Base-by-base conservation (phyloP, 495 filamentous ascomycete genomes). In the Rostrohypoxylon terebratum region DNA sequence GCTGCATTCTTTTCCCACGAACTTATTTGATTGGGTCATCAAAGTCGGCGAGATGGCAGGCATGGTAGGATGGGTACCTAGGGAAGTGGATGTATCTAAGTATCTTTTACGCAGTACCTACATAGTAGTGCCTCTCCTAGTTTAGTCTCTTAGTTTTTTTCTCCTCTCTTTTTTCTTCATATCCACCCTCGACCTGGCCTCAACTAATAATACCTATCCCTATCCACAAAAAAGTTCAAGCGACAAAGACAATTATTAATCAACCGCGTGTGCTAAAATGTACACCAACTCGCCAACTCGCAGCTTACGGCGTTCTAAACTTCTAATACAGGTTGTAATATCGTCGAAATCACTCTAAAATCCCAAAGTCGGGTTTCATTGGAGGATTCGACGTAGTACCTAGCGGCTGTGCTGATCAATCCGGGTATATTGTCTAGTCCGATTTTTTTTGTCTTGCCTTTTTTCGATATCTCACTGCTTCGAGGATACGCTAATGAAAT, bases 1-100 rank as follows among this genome's bases (percentile, higher is more conserved):
- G 42, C 20, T 28, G 47, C 63, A 36, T 47, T 44, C 59, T 47
- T 61, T 60, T 11, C 3, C 34, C 20, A 38, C 48, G 18, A 53
- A 48, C 16, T 23, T 44, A 18, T 51, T 9, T 62, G 3, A 77
- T 75, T 77, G 72, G 72, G 16, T 61, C 16, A n/a, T 23, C 11
- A 21, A 8, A 28, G 8, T 71, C 75, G 73, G 75, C 63, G 59
- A 77, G 36, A 73, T 67, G 45, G 68, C 73, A n/a, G n/a, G n/a
- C n/a, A n/a, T n/a, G n/a, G n/a, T n/a, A n/a, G n/a, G n/a, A n/a
- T n/a, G n/a, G n/a, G n/a, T n/a, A n/a, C n/a, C n/a, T 60, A 44
- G 47, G 73, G 75, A 75, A 77, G 63, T n/a, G 20, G 4, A 38
- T 38, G 34, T 38, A 38, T 38, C 38, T n/a, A 14, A 4, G 38